Evolutionary conservation across 2,329 filamentous ascomycete genomes (phyloP).

Genomic region (Xylariaceae sp.): DNA sequence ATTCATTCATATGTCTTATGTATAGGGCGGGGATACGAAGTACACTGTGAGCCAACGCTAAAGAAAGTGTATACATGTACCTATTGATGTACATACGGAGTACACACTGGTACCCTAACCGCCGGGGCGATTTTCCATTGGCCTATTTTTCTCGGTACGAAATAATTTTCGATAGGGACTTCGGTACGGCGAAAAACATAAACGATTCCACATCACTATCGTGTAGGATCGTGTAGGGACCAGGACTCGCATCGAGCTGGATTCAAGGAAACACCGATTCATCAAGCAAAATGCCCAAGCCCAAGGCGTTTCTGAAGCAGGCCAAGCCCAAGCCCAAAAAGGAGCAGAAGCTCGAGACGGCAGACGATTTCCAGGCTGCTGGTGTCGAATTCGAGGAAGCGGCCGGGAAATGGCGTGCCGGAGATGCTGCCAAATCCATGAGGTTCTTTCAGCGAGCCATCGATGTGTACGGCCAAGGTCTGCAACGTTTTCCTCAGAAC

Average conservation of each 20-base stretch:
- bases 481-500: slow-evolving; percentile 60
- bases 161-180: neutral
- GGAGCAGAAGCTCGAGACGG: slow-evolving; percentile 57
- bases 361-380: slow-evolving; percentile 70
- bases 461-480: slow-evolving; percentile 65
- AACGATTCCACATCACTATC: too few relatives aligned
- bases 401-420: slow-evolving; percentile 74
- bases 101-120: too few relatives aligned
- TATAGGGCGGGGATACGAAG: too few relatives aligned
- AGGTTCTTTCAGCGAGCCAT: slow-evolving; percentile 65
- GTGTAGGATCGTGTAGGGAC: too few relatives aligned
- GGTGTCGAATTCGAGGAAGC: slow-evolving; percentile 72
- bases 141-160: neutral
- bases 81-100: too few relatives aligned
- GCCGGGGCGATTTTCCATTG: too few relatives aligned
- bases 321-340: slow-evolving; percentile 28
- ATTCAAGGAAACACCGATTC: neutral
- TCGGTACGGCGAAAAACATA: too few relatives aligned
- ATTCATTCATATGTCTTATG: too few relatives aligned
- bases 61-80: too few relatives aligned
- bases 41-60: too few relatives aligned
- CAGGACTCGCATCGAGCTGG: neutral
- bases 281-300: slow-evolving; percentile 13
- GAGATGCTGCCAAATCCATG: slow-evolving; percentile 64
- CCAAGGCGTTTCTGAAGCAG: slow-evolving; percentile 24